Base-by-base conservation (phyloP, 495 filamentous ascomycete species). In the Penicillium cosmopolitanum region DNA sequence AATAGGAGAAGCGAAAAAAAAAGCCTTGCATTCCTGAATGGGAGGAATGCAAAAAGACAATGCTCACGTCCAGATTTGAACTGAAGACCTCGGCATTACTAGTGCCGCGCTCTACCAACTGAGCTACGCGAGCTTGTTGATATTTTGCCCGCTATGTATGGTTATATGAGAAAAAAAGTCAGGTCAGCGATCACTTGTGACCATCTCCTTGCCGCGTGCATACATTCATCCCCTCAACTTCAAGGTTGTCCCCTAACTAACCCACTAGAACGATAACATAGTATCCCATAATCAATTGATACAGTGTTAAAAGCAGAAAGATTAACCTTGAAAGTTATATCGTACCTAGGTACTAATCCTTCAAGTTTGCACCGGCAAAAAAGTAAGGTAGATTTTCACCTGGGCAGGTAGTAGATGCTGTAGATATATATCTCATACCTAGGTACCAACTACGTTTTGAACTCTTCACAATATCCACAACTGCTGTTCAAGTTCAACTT, bases 51-150 rank as follows among this genome's bases (percentile, higher is more conserved):
- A 50, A 57, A 51, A 57, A 57, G 13, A 19, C 51, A 51, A 11
- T 57, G 55, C 55, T 57, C 55, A 43, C 55, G 38, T 48, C 35
- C 55, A 35, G 55, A 57, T 51, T 57, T 51, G 55, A 57, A 57
- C 55, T 35, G 47, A 51, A 48, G 55, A 57, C 38, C 55, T 57
- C 55, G 48, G 34, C 34, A 57, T 57, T 57, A 57, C 55, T 57
- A 57, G 55, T 57, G 34, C 34, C 48, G 55, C 55, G 55, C 55
- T 57, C 38, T 57, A 57, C 55, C 55, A 57, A 57, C 55, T 57
- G 38, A 57, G 55, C 55, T 43, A 57, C 38, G 55, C 55, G 55
- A 57, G 55, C 55, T 57, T 47, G 42, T 51, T 43, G 55, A 33
- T 57, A 13, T 34, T 44, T 1, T 1, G 4, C 16, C 9, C 1